Evolutionary conservation across 331 rosid species (phyloP), one percentile per base, ranked within the genome.

Genomic region (Malus hybrid): DNA sequence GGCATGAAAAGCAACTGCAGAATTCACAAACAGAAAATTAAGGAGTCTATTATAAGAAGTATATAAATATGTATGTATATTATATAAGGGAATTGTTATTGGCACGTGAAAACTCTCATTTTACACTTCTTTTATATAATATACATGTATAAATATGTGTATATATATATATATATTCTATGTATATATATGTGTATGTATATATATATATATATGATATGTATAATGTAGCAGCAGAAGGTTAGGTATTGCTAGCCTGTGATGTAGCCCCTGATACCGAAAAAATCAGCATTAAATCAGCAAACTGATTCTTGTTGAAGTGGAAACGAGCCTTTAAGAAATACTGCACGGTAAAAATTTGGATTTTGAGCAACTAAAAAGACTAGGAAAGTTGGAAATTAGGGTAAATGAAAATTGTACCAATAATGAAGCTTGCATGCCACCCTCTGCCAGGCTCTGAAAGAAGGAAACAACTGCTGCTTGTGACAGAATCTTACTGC

Each of bases 321-420:
- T 85, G 91, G 79, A 91, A 94, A 12, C 95, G 93, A n/a, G 98
- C 98, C 88, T 88, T 94, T 46, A 91, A 79, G 84, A 73, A 91
- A 63, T 88, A 93, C 98, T 93, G 96, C 90, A 88, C 27, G 55
- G 22, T 8, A n/a, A 28, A 44, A 44, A 44, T 10, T 44, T 11
- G 50, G 50, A 44, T 10, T 10, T 62, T 6, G 67, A 62, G 59
- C 59, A 54, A 54, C 7, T 54, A 18, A 54, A 54, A 52, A 54
- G 59, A 54, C 7, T 54, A 16, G 0, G 22, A 54, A 54, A 54
- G 4, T 54, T 54, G 4, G 59, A 18, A 54, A 15, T 54, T 54
- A 54, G 59, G 59, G 19, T 54, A 54, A 54, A 42, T 42, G 46
- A 15, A 6, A 54, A 54, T 59, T 19, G 67, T 87, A 93, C 98